Evolutionary conservation across 208 protist genomes (phyloP).

Genomic region (Leishmania arabica): DNA sequence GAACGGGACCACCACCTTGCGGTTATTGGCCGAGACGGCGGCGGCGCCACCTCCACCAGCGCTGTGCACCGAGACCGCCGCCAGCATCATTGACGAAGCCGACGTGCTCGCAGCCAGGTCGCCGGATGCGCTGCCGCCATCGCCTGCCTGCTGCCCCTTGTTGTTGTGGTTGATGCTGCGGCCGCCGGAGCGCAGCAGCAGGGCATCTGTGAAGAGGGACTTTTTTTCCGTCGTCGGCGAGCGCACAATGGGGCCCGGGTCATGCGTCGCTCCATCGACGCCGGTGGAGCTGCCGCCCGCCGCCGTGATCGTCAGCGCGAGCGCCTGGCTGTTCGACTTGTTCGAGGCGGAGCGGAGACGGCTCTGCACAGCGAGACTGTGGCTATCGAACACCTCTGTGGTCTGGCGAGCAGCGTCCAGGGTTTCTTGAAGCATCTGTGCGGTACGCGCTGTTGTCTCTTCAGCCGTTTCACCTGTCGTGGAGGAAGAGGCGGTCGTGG

Average conservation of each 20-base stretch:
- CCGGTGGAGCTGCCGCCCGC: slow-evolving; percentile 7
- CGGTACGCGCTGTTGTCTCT: slow-evolving; percentile 43
- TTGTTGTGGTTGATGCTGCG: neutral
- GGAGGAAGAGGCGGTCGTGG: neutral
- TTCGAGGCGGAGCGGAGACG: slow-evolving; percentile 11
- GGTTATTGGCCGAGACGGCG: slow-evolving; percentile 1
- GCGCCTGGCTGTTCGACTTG: slow-evolving; percentile 5
- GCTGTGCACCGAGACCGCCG: neutral
- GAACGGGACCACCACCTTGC: slow-evolving; percentile 61
- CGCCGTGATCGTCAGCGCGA: slow-evolving; percentile 27
- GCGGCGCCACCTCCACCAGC: neutral
- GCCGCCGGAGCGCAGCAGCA: slow-evolving; percentile 14
- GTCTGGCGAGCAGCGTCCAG: slow-evolving; percentile 23
- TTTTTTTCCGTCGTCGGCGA: slow-evolving; percentile 64
- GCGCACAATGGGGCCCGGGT: slow-evolving; percentile 68
- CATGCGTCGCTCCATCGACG: slow-evolving; percentile 11
- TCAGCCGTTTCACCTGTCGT: slow-evolving; percentile 12
- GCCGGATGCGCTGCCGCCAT: neutral
- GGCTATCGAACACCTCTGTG: slow-evolving; percentile 42
- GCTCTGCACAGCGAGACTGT: slow-evolving; percentile 26
- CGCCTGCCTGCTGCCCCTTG: neutral
- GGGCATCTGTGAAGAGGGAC: slow-evolving; percentile 26
- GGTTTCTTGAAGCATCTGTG: slow-evolving; percentile 32
- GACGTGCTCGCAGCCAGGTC: slow-evolving; percentile 7
- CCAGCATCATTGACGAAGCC: slow-evolving; percentile 11